phyloP scores from a whole-genome alignment of 768 basidiomycete species.

The Russula foetens region DNA sequence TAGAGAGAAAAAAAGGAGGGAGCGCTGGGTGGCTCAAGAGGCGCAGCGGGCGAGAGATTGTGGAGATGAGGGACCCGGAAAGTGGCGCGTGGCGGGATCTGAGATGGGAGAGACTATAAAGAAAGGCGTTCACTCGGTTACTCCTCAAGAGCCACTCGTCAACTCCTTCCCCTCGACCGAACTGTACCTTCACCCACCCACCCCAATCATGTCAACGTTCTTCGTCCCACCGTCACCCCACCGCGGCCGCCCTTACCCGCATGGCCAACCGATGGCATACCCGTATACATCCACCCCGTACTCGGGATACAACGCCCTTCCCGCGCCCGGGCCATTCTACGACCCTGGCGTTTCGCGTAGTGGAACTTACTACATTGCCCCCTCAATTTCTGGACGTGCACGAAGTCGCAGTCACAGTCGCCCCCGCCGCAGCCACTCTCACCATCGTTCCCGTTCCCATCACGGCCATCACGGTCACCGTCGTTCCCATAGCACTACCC shows the following conservation, averaged over 20 bases:
- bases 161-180: background rate
- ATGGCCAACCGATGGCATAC: constrained; percentile 10
- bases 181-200: background rate
- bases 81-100: background rate
- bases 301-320: constrained; percentile 13
- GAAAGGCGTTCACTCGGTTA: background rate
- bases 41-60: too few species aligned
- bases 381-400: constrained; percentile 17
- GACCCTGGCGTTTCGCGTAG: background rate
- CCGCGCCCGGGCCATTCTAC: constrained; percentile 8
- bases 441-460: constrained; percentile 10
- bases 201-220: constrained; percentile 18
- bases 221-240: constrained; percentile 22
- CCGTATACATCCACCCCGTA: constrained; percentile 22
- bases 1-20: background rate
- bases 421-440: constrained; percentile 16
- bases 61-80: background rate
- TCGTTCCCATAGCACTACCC: constrained; percentile 10
- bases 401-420: constrained; percentile 19
- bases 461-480: constrained; percentile 12
- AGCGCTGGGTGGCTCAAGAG: background rate
- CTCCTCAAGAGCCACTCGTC: background rate
- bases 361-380: constrained; percentile 15
- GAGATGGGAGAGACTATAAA: constrained; percentile 4
- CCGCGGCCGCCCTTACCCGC: constrained; percentile 22